Evolutionary conservation across 2,329 filamentous ascomycete genomes (phyloP).

Genomic region (Alternaria panax): DNA sequence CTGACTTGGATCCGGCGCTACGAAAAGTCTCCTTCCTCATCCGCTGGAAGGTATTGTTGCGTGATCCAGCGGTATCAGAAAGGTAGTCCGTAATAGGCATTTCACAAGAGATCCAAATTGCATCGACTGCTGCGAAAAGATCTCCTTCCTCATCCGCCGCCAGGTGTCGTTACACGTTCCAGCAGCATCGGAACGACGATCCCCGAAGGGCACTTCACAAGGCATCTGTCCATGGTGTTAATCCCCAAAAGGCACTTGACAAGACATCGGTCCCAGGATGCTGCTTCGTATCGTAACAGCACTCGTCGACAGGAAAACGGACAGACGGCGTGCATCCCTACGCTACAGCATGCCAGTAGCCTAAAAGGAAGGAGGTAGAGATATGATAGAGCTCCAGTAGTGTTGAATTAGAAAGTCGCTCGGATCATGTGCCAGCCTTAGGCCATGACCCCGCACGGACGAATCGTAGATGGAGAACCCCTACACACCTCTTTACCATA

Average conservation of each 20-base stretch:
- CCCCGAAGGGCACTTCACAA: conserved; percentile 15
- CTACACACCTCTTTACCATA: conserved; percentile 27
- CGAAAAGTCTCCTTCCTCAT: conserved; percentile 28
- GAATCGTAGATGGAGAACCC: conserved; percentile 20
- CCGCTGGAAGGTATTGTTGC: conserved; percentile 12
- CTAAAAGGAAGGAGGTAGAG: conserved; percentile 34
- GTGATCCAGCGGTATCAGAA: conserved; percentile 18
- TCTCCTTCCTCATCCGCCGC: conserved; percentile 30
- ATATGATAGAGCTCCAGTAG: conserved; percentile 14
- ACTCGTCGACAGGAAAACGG: conserved; percentile 12
- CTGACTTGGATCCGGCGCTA: conserved; percentile 11
- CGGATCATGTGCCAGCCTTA: conserved; percentile 13
- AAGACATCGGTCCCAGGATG: conserved; percentile 16
- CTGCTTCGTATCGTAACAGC: conserved; percentile 20
- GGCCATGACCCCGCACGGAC: conserved; percentile 16
- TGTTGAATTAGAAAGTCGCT: conserved; percentile 11
- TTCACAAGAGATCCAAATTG: conserved; percentile 16
- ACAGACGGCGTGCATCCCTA: conserved; percentile 16
- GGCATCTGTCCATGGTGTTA: conserved; percentile 6
- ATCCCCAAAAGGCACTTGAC: conserved; percentile 25
- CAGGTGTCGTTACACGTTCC: conserved; percentile 11
- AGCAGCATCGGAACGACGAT: conserved; percentile 19
- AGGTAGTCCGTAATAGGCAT: conserved; percentile 19
- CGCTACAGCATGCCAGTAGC: conserved; percentile 12
- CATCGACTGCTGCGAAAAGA: conserved; percentile 6